Evolutionary conservation across 2,329 filamentous ascomycete species (phyloP).

Genomic region (Tolypocladium pustulatum): DNA sequence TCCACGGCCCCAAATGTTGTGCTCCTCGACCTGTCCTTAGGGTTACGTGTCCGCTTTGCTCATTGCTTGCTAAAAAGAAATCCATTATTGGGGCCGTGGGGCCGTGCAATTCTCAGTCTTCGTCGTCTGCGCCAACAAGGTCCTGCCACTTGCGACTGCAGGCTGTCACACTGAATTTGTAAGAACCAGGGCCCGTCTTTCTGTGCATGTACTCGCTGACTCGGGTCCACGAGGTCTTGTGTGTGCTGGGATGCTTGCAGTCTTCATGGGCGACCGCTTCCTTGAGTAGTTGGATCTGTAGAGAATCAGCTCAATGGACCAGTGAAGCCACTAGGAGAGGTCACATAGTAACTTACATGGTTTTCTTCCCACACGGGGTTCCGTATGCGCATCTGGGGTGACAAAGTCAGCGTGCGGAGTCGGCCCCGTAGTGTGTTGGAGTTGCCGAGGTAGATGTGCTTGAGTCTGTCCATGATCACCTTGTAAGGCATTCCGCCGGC

Average conservation of each 20-base stretch:
- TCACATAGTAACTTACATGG: not conserved
- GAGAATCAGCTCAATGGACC: not conserved
- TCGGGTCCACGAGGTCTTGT: conserved; percentile 44
- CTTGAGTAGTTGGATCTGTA: conserved; percentile 33
- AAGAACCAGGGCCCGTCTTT: conserved; percentile 36
- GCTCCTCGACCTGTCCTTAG: too few relatives aligned
- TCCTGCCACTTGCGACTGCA: conserved; percentile 49
- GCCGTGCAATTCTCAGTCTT: too few relatives aligned
- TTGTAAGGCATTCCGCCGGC: not conserved
- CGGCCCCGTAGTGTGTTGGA: conserved; percentile 1
- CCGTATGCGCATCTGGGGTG: not conserved
- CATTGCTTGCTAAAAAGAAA: too few relatives aligned
- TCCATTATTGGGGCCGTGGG: too few relatives aligned
- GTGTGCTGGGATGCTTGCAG: conserved; percentile 14
- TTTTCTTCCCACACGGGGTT: conserved; percentile 1
- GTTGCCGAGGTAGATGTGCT: not conserved
- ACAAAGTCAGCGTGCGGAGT: not conserved
- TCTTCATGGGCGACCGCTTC: conserved; percentile 30
- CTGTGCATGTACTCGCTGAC: conserved; percentile 42
- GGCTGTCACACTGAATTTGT: conserved; percentile 48
- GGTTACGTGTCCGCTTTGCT: not conserved
- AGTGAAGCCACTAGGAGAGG: too few relatives aligned
- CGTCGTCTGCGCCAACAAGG: conserved; percentile 13
- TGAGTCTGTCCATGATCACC: not conserved
- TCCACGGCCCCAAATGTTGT: too few relatives aligned